Conservation (phyloP, 306 rosid species). For the Vachellia pachyceras region DNA sequence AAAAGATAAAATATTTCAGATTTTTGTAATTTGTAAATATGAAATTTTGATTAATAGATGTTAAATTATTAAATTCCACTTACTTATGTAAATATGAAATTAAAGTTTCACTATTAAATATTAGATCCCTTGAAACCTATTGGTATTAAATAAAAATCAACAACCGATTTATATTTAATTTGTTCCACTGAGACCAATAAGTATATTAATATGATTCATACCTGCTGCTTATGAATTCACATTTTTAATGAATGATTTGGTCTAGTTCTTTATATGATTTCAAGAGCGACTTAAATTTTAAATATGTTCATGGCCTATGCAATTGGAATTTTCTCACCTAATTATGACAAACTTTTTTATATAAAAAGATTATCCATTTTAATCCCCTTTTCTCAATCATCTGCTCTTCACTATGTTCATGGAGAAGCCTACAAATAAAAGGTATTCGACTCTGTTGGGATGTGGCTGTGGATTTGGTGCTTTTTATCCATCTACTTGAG, state of each 20-base stretch:
- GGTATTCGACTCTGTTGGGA: not conserved
- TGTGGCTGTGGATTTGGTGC: too few species aligned
- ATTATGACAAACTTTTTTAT: not conserved
- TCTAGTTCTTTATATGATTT: not conserved
- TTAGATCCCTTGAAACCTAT: too few species aligned
- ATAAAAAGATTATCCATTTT: not conserved
- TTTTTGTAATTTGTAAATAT: too few species aligned
- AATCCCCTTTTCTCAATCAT: slow-evolving; percentile 27
- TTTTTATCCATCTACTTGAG: too few species aligned
- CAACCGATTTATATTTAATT: too few species aligned
- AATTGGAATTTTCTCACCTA: not conserved
- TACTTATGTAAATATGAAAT: too few species aligned
- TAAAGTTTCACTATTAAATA: too few species aligned
- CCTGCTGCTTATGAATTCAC: not conserved
- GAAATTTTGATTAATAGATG: too few species aligned
- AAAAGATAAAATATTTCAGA: too few species aligned
- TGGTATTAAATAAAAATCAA: too few species aligned
- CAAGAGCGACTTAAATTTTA: not conserved
- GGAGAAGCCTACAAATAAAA: not conserved
- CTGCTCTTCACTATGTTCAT: slow-evolving; percentile 28
- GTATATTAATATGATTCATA: not conserved
- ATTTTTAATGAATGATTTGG: not conserved
- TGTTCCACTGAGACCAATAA: too few species aligned
- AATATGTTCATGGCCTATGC: not conserved
- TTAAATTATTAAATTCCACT: too few species aligned